These are phyloP conservation scores for Fusarium sp. DNA, from an alignment of 2,329 filamentous ascomycete genomes.

Conservation along the genomic window DNA sequence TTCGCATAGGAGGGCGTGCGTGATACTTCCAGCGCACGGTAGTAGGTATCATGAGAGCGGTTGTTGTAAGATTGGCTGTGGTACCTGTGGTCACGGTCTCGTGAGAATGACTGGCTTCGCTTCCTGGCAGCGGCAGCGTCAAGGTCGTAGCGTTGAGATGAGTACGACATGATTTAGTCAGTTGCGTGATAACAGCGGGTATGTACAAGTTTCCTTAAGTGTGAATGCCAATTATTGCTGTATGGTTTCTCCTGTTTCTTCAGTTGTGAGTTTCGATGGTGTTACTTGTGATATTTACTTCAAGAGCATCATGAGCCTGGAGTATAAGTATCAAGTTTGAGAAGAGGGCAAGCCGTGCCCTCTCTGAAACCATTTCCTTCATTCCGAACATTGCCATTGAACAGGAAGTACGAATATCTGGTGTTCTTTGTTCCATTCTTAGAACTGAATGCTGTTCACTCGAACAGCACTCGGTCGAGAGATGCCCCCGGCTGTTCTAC, in stretches of 20 bases:
- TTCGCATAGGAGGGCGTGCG: background rate
- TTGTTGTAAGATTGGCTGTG: background rate
- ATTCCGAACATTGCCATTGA: background rate
- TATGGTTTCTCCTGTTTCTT: background rate
- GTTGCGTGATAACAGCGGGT: slow-evolving; percentile 2
- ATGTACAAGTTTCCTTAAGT: background rate
- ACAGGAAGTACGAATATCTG: background rate
- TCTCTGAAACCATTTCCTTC: background rate
- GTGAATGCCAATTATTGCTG: background rate
- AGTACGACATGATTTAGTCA: slow-evolving; percentile 27
- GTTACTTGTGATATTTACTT: background rate
- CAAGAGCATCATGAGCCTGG: background rate
- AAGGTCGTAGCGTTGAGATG: slow-evolving; percentile 16
- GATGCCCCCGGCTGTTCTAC: background rate
- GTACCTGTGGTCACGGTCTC: background rate
- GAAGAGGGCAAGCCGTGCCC: background rate
- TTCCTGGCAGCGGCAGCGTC: slow-evolving; percentile 6
- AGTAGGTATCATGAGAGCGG: background rate
- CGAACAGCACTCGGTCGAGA: background rate
- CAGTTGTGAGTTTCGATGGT: background rate
- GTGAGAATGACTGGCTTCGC: background rate
- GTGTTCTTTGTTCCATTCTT: background rate
- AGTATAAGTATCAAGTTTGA: slow-evolving; percentile 1
- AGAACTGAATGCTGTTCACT: slow-evolving; percentile 1
- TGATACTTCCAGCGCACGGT: background rate